These are phyloP conservation scores for Cladosporium phlei DNA, from an alignment of 2,329 filamentous ascomycete genomes.

Conservation along the genomic window DNA sequence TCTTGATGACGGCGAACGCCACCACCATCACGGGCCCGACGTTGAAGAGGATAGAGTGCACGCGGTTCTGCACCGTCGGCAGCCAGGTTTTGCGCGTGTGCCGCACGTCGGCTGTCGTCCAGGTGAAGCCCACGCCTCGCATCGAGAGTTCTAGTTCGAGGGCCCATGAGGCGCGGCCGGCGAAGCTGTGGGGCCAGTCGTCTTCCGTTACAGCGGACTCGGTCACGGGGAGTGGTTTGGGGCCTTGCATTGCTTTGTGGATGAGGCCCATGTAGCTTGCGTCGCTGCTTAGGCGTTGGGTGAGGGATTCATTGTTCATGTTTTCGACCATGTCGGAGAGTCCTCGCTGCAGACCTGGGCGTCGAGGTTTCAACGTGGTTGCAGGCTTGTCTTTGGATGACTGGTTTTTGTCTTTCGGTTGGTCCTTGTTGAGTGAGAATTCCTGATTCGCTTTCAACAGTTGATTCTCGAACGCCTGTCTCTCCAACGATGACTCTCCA, in stretches of 20 bases:
- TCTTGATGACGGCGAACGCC: constrained; percentile 34
- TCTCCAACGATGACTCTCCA: constrained; percentile 5
- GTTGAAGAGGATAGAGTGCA: constrained; percentile 39
- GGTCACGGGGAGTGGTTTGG: constrained; percentile 25
- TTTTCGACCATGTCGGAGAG: constrained; percentile 22
- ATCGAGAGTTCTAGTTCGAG: constrained; percentile 42
- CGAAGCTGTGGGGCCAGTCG: constrained; percentile 36
- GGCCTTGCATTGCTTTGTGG: constrained; percentile 21
- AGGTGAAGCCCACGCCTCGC: constrained; percentile 43
- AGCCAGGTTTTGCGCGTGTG: constrained; percentile 43
- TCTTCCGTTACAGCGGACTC: constrained; percentile 38
- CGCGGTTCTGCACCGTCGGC: constrained; percentile 36
- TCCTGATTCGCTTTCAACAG: constrained; percentile 7
- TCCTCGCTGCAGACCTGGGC: constrained; percentile 16
- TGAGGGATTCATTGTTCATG: constrained; percentile 23
- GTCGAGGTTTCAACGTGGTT: constrained; percentile 7
- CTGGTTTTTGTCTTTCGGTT: background rate
- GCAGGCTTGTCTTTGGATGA: background rate
- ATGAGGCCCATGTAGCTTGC: constrained; percentile 20
- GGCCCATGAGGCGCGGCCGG: constrained; percentile 41
- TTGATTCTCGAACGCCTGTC: constrained; percentile 11
- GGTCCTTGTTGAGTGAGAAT: background rate
- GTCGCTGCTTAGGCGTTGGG: constrained; percentile 18
- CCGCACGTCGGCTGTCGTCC: constrained; percentile 42
- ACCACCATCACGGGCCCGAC: constrained; percentile 34